Percentiles rank a stretch among this genome's conserved stretches.
Conservation (phyloP, 1,139 yeast species). For the Candida labiduridarum region DNA sequence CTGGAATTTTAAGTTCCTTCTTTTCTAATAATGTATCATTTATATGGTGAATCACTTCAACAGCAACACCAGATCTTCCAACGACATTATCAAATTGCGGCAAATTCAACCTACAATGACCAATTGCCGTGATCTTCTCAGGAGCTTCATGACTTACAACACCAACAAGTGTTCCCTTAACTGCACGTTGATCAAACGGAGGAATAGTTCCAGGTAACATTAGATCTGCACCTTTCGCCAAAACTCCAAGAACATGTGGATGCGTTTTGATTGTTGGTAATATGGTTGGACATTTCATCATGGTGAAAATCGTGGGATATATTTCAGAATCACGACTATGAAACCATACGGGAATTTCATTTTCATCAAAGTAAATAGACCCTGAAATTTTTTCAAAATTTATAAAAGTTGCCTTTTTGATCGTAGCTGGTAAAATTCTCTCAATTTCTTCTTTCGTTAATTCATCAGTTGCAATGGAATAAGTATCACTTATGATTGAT, state of each 20-base stretch:
- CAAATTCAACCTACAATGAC: slow-evolving; percentile 61
- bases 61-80: slow-evolving; percentile 71
- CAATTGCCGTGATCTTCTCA: slow-evolving; percentile 72
- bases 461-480: slow-evolving; percentile 44
- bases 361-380: slow-evolving; percentile 62
- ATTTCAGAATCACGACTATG: slow-evolving; percentile 55
- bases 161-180: slow-evolving; percentile 66
- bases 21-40: slow-evolving; percentile 49
- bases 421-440: slow-evolving; percentile 56
- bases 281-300: slow-evolving; percentile 70
- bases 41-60: slow-evolving; percentile 54
- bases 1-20: slow-evolving; percentile 1
- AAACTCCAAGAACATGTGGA: slow-evolving; percentile 62
- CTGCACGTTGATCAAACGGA: slow-evolving; percentile 60
- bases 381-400: slow-evolving; percentile 60
- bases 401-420: slow-evolving; percentile 69
- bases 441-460: slow-evolving; percentile 50
- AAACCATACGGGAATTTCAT: slow-evolving; percentile 75
- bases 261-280: slow-evolving; percentile 74
- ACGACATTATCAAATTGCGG: slow-evolving; percentile 42
- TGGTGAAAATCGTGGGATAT: slow-evolving; percentile 72
- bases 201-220: slow-evolving; percentile 91
- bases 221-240: slow-evolving; percentile 80
- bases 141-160: slow-evolving; percentile 66
- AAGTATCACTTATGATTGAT: slow-evolving; percentile 46